A percentile compares a stretch with the other conserved stretches of the same genome.
These are phyloP conservation scores for Isabelozyma rhagii DNA, from an alignment of 805 yeast genomes.

Conservation along the genomic window DNA sequence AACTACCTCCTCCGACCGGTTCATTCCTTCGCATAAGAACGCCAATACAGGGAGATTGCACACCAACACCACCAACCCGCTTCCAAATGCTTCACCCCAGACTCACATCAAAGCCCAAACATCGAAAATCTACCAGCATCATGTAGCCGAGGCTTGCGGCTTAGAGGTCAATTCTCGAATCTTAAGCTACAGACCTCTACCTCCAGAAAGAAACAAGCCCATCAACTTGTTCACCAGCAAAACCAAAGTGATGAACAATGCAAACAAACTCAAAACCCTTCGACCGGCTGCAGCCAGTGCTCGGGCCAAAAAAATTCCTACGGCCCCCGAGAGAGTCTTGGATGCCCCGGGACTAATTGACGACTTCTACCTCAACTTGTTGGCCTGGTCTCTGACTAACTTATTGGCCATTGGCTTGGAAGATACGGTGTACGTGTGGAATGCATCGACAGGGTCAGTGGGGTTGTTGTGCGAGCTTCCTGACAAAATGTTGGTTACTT, in stretches of 20 bases:
- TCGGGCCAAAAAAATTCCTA: conserved; percentile 72
- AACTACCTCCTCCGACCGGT: conserved; percentile 33
- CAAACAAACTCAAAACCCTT: conserved; percentile 26
- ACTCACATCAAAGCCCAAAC: conserved; percentile 56
- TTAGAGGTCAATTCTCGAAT: conserved; percentile 78
- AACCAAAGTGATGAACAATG: background rate
- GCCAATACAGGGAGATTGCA: conserved; percentile 37
- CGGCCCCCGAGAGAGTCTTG: conserved; percentile 86
- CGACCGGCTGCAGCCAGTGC: conserved; percentile 56
- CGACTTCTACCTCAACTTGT: conserved; percentile 83
- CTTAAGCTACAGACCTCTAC: conserved; percentile 79
- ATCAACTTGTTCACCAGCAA: conserved; percentile 25
- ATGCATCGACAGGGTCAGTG: conserved; percentile 79
- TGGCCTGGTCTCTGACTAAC: conserved; percentile 85
- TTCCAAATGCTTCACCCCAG: conserved; percentile 49
- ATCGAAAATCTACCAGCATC: conserved; percentile 60
- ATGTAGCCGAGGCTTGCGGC: conserved; percentile 95
- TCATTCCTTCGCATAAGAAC: conserved; percentile 43
- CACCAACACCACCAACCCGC: conserved; percentile 29
- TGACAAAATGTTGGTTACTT: conserved; percentile 52
- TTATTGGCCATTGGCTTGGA: conserved; percentile 86
- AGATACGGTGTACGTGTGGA: conserved; percentile 84
- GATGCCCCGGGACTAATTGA: conserved; percentile 96
- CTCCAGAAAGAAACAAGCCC: conserved; percentile 59
- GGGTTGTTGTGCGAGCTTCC: conserved; percentile 57